Percentiles rank a stretch among this genome's conserved stretches.
phyloP scores from a whole-genome alignment of 2,329 filamentous ascomycete species.

The Colletotrichum lini region DNA sequence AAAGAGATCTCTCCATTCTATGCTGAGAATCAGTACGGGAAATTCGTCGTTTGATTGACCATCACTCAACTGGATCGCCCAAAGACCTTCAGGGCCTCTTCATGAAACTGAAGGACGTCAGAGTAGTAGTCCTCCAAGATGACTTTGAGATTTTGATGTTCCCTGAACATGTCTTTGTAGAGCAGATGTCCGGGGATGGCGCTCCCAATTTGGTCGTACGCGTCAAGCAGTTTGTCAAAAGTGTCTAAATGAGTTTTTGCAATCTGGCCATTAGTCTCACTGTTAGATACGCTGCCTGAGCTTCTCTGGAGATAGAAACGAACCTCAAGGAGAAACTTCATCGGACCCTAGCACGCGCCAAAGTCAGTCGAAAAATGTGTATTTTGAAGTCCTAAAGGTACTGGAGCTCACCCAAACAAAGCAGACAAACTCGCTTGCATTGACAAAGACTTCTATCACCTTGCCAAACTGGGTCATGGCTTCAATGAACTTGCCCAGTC shows the following conservation, averaged over 20 bases:
- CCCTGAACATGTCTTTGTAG: background rate
- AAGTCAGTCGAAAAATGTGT: too few species aligned
- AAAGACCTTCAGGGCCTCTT: slow-evolving; percentile 1
- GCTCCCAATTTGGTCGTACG: background rate
- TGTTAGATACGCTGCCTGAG: too few species aligned
- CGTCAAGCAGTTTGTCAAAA: slow-evolving; percentile 1
- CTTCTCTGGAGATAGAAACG: background rate
- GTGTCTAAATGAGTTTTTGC: background rate
- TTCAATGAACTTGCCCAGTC: background rate
- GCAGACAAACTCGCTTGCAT: slow-evolving; percentile 10
- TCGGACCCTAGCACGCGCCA: background rate
- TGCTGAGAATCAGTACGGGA: too few species aligned
- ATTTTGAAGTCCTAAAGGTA: too few species aligned
- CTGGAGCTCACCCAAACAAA: slow-evolving; percentile 17
- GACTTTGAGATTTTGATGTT: background rate
- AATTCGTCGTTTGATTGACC: too few species aligned
- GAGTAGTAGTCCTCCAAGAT: slow-evolving; percentile 3
- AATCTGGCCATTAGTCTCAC: background rate
- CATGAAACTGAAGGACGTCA: background rate
- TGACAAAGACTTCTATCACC: slow-evolving; percentile 13
- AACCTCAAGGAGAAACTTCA: slow-evolving; percentile 9
- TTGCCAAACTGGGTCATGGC: slow-evolving; percentile 3
- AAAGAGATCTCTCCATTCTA: background rate
- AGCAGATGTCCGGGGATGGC: background rate
- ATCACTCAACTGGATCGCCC: background rate